These are phyloP conservation scores for Puccinellia tenuiflora DNA, from an alignment of 176 grass and related monocot species.

Conservation along the genomic window DNA sequence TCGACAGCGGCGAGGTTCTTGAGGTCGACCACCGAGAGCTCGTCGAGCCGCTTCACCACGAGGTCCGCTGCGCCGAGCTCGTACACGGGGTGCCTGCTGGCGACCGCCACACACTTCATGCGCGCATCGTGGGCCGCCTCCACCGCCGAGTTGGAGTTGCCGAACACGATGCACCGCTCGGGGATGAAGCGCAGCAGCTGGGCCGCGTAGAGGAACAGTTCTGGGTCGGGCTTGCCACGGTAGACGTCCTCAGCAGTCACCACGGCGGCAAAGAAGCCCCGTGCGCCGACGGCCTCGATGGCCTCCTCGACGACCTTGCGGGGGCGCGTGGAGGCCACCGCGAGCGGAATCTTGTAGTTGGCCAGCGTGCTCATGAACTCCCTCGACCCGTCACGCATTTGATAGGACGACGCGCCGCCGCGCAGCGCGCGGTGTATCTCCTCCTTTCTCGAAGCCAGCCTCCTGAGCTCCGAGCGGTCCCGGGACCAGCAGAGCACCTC, in stretches of 20 bases:
- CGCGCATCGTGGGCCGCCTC: conserved; percentile 79
- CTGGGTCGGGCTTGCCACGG: conserved; percentile 85
- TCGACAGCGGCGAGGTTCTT: conserved; percentile 82
- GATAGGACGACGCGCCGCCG: conserved; percentile 35
- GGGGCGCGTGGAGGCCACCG: conserved; percentile 60
- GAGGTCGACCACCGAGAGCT: conserved; percentile 75
- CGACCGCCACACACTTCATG: conserved; percentile 91
- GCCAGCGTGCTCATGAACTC: conserved; percentile 85
- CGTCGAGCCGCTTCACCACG: conserved; percentile 64
- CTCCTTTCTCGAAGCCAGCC: conserved; percentile 64
- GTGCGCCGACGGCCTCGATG: conserved; percentile 55
- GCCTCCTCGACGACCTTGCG: conserved; percentile 63
- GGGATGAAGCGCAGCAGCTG: conserved; percentile 77
- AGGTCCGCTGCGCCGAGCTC: conserved; percentile 80
- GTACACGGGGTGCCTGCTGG: conserved; percentile 68
- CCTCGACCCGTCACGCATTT: conserved; percentile 67
- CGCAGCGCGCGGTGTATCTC: conserved; percentile 59
- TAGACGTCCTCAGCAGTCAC: conserved; percentile 79
- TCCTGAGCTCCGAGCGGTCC: conserved; percentile 48
- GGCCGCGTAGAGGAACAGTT: conserved; percentile 90
- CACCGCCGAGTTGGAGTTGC: conserved; percentile 75
- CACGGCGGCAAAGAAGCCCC: conserved; percentile 46
- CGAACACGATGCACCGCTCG: conserved; percentile 86
- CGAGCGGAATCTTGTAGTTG: conserved; percentile 89
- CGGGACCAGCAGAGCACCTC: conserved; percentile 96